phyloP scores from a whole-genome alignment of 2,329 filamentous ascomycete species.

The Nemania sp. region DNA sequence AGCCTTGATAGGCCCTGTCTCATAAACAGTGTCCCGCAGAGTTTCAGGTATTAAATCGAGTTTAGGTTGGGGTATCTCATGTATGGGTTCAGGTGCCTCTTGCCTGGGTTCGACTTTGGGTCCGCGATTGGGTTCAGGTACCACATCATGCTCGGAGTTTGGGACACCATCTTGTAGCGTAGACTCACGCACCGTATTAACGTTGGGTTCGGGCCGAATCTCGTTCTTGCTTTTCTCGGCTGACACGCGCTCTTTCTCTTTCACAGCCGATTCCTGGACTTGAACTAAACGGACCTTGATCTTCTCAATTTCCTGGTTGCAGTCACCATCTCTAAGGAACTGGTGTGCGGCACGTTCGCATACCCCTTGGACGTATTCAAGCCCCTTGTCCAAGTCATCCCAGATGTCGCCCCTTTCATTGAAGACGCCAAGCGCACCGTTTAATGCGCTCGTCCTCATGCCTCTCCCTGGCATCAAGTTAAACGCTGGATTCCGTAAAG shows the following conservation, averaged over 20 bases:
- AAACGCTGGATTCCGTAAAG: constrained; percentile 27
- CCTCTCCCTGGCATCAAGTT: constrained; percentile 34
- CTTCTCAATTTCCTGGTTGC: constrained; percentile 73
- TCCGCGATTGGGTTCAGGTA: neutral
- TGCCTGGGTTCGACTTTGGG: neutral
- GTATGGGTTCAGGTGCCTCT: neutral
- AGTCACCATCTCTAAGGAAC: constrained; percentile 85
- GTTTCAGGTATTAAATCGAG: constrained; percentile 2
- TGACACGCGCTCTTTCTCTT: constrained; percentile 61
- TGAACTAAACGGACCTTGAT: constrained; percentile 68
- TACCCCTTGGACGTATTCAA: constrained; percentile 79
- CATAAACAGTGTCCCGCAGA: neutral
- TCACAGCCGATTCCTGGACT: constrained; percentile 63
- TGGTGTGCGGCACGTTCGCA: constrained; percentile 89
- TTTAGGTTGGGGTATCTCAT: constrained; percentile 2
- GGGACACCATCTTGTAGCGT: neutral
- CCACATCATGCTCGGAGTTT: neutral
- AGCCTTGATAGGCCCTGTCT: constrained; percentile 43
- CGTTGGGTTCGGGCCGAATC: constrained; percentile 1
- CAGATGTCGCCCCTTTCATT: constrained; percentile 57
- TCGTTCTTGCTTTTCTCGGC: constrained; percentile 51
- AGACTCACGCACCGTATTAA: neutral
- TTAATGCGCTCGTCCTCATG: constrained; percentile 35
- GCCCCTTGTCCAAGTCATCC: constrained; percentile 74
- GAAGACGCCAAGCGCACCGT: constrained; percentile 34